Percentiles rank a stretch among this genome's conserved stretches.
Evolutionary conservation across 129 eudicot species (phyloP).

Genomic region (Chrysanthemum makinoi): DNA sequence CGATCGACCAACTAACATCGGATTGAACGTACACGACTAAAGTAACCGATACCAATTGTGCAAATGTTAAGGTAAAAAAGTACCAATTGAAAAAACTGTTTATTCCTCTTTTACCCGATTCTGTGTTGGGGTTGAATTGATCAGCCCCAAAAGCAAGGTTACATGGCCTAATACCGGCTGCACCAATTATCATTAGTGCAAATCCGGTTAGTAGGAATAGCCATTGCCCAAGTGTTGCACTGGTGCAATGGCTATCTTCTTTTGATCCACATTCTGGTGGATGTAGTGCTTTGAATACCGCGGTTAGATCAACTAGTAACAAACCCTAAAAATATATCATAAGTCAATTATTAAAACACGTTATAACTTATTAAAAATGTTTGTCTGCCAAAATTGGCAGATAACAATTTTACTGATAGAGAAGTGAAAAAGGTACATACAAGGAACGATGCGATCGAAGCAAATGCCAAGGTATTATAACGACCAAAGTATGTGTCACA

Average conservation of each 20-base stretch:
- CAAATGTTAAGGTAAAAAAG: slow-evolving; percentile 60
- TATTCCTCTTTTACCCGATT: slow-evolving; percentile 67
- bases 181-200: slow-evolving; percentile 53
- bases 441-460: slow-evolving; percentile 59
- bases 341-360: background rate
- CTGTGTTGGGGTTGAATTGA: slow-evolving; percentile 67
- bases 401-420: no score
- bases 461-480: slow-evolving; percentile 66
- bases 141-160: slow-evolving; percentile 74
- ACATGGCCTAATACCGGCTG: slow-evolving; percentile 69
- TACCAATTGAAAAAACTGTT: slow-evolving; percentile 81
- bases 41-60: slow-evolving; percentile 71
- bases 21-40: slow-evolving; percentile 68
- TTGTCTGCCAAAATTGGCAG: no score
- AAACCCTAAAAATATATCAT: slow-evolving; percentile 52
- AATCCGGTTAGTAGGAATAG: slow-evolving; percentile 52
- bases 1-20: slow-evolving; percentile 64
- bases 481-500: slow-evolving; percentile 91
- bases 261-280: slow-evolving; percentile 62
- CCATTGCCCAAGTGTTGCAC: slow-evolving; percentile 60
- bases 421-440: slow-evolving; percentile 22
- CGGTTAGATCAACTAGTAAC: slow-evolving; percentile 56
- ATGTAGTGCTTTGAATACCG: slow-evolving; percentile 63
- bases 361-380: no score
- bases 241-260: slow-evolving; percentile 43